Conservation (phyloP, 768 basidiomycete genomes). For the Gloeopeniophorella convolvens region DNA sequence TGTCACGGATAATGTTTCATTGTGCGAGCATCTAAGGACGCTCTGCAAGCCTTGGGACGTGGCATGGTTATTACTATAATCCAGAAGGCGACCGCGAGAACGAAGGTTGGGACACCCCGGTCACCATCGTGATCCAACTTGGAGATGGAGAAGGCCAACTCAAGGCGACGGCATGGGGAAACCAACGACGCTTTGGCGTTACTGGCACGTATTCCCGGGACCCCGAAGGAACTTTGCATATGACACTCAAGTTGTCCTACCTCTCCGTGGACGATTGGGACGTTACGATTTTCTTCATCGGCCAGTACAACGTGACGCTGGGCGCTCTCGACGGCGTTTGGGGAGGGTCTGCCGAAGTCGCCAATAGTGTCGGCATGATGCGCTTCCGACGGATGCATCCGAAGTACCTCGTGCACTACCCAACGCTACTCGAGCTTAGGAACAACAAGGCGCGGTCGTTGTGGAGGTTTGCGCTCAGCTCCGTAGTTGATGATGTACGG, state of each 20-base stretch:
- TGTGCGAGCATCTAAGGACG: not conserved
- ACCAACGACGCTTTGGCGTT: conserved; percentile 15
- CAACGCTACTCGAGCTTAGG: conserved; percentile 22
- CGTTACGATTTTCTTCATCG: conserved; percentile 1
- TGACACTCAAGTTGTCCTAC: conserved; percentile 18
- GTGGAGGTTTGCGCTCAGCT: conserved; percentile 29
- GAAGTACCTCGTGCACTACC: conserved; percentile 23
- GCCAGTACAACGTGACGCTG: conserved; percentile 1
- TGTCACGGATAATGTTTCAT: not conserved
- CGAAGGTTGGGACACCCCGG: not conserved
- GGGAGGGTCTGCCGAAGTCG: not conserved
- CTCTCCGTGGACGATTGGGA: conserved; percentile 4
- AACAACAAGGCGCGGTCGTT: conserved; percentile 24
- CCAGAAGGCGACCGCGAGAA: not conserved
- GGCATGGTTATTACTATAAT: conserved; percentile 15
- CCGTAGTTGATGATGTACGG: conserved; percentile 22
- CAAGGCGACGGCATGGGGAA: conserved; percentile 10
- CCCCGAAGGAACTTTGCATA: conserved; percentile 8
- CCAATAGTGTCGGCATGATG: conserved; percentile 2
- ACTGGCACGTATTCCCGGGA: conserved; percentile 15
- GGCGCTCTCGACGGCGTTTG: conserved; percentile 6
- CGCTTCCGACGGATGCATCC: conserved; percentile 25
- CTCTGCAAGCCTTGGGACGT: conserved; percentile 7
- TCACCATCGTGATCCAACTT: conserved; percentile 8
- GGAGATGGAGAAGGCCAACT: conserved; percentile 3